Base-by-base conservation (phyloP, 768 basidiomycete genomes). In the Boletellus emodensis region DNA sequence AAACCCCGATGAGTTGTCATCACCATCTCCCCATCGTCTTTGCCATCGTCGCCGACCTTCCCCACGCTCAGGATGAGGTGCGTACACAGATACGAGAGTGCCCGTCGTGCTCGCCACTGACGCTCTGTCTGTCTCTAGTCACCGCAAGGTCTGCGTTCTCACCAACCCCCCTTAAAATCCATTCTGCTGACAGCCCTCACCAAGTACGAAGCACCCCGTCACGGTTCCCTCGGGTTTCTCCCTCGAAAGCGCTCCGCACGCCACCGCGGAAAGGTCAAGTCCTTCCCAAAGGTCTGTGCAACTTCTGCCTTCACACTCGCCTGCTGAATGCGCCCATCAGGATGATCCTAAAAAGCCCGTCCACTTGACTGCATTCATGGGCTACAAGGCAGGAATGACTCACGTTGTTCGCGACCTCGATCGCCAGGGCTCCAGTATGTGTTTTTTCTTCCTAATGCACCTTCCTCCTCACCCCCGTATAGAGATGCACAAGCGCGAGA, bases 401-500 rank as follows among this genome's bases (percentile, higher is more conserved):
- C 96, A 99, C 71, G 82, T 99, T 63, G 94, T 99, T 56, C 90
- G 96, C 67, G 96, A 99, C 69, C 90, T 98, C 64, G 96, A 98
- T 77, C 92, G 96, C 69, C 95, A 95, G 45, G 96, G 95, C 60
- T 98, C 96, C 67, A 99, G 94, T 98, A 68, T 67, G 94, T 85
- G 14, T 49, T n/a, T 26, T 30, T 24, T 1, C 30, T 34, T 32
- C 8, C 32, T 7, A 10, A 0, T 20, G 6, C 15, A 9, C 39
- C 30, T 26, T 15, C 11, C 9, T 22, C 26, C 44, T 51, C 13
- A 63, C n/a, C 17, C 32, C 20, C 15, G 32, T 48, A 6, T 71
- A 97, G 94, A 99, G 80, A 96, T 98, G 94, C 96, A 99, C 88
- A 99, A 97, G 79, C 88, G 91, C 70, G 96, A 99, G 74, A 87